These are phyloP conservation scores for Galerina sulciceps DNA, from an alignment of 768 basidiomycete genomes.

Conservation along the genomic window DNA sequence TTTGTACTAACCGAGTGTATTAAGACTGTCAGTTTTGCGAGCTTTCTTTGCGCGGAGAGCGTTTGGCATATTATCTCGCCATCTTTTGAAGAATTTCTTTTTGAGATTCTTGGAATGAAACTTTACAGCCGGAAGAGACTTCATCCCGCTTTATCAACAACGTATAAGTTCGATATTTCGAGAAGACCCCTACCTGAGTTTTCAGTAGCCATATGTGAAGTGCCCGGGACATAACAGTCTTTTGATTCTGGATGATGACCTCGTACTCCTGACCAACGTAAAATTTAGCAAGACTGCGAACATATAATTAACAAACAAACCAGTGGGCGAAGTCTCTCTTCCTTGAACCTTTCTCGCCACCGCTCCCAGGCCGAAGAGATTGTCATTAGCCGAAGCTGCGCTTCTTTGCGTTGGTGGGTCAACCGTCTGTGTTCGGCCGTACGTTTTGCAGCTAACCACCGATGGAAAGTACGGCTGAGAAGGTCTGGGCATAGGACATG, in stretches of 20 bases:
- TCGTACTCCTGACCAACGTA: slow-evolving; percentile 53
- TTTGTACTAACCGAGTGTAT: slow-evolving; percentile 56
- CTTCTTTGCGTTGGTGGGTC: slow-evolving; percentile 62
- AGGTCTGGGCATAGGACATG: slow-evolving; percentile 49
- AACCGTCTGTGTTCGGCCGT: slow-evolving; percentile 64
- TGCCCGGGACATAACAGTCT: slow-evolving; percentile 64
- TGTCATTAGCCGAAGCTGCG: slow-evolving; percentile 57
- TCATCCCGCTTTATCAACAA: not conserved
- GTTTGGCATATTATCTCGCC: slow-evolving; percentile 74
- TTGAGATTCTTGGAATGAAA: slow-evolving; percentile 70
- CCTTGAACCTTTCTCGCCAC: slow-evolving; percentile 76
- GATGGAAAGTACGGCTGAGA: slow-evolving; percentile 68
- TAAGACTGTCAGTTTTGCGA: slow-evolving; percentile 58
- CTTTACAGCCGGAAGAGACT: slow-evolving; percentile 82
- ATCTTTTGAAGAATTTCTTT: slow-evolving; percentile 62
- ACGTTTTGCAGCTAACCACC: slow-evolving; percentile 68
- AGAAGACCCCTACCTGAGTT: slow-evolving; percentile 59
- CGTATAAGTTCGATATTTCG: not conserved
- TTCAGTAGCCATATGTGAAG: slow-evolving; percentile 78
- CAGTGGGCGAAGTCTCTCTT: slow-evolving; percentile 66
- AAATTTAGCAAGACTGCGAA: not conserved
- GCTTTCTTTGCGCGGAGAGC: slow-evolving; percentile 70
- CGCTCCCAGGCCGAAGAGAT: slow-evolving; percentile 72
- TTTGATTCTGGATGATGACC: slow-evolving; percentile 60
- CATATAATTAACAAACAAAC: slow-evolving; percentile 40